Base-by-base conservation (phyloP, 2,329 filamentous ascomycete genomes). In the Hymenoscyphus scutula region DNA sequence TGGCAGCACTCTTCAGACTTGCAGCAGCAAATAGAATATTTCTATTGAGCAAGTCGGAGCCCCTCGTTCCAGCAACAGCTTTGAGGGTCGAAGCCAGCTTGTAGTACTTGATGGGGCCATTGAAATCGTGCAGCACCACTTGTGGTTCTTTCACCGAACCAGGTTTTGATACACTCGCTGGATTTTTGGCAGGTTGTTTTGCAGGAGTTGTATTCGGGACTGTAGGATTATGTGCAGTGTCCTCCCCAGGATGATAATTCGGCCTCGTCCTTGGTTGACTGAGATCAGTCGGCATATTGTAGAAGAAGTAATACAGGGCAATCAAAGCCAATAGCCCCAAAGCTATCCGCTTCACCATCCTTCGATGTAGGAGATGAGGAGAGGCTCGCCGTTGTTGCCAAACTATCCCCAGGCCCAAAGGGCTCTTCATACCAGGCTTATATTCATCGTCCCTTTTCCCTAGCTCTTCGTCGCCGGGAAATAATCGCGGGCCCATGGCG, bases 21-120 rank as follows among this genome's bases (percentile, higher is more conserved):
- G 90, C 88, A 3, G 90, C 87, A 4, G 88, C 89, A 73, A 97
- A 97, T 2, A 97, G 76, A 17, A 97, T 82, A 70, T 92, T 92
- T 58, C 83, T 83, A 71, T 90, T 91, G 41, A 77, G 73, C 34
- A 73, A 65, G 59, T 78, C 77, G 56, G 76, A 75, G 4, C 87
- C 87, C 29, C 78, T 77, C 0, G 84, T 86, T 23, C 76, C 78
- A 7, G 79, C 74, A 53, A 89, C 84, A 13, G 79, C 81, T 51
- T 87, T 83, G 48, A 97, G 78, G 3, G 88, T 86, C 19, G 75
- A 71, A 0, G 83, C 84, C 51, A 97, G 81, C 11, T 84, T 76
- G 68, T 83, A 84, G 72, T 91, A 93, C 69, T 80, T 85, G 68
- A 96, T 81, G 1, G 84, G 84, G 0, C 91, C 92, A 65, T 88